phyloP scores from a whole-genome alignment of 1,139 yeast genomes.

The Kodamaea plutei region DNA sequence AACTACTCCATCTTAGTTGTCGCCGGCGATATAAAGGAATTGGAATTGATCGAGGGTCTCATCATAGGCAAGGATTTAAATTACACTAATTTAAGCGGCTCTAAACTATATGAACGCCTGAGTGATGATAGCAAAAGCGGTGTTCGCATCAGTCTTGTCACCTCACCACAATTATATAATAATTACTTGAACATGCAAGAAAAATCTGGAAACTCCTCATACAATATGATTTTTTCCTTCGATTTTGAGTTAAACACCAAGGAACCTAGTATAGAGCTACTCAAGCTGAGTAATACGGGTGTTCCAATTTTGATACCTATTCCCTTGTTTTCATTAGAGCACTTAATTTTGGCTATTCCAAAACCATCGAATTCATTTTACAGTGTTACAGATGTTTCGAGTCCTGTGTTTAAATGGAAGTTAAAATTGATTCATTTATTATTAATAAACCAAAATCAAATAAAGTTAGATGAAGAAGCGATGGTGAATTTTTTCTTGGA shows the following conservation, averaged over 20 bases:
- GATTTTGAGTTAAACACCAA: constrained; percentile 48
- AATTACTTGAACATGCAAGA: constrained; percentile 27
- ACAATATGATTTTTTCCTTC: constrained; percentile 54
- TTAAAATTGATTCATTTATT: constrained; percentile 28
- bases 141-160: constrained; percentile 30
- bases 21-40: constrained; percentile 59
- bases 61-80: constrained; percentile 56
- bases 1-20: constrained; percentile 44
- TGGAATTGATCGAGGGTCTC: constrained; percentile 67
- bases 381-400: constrained; percentile 17
- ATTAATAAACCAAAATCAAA: constrained; percentile 23
- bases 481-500: constrained; percentile 21
- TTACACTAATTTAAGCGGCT: constrained; percentile 59
- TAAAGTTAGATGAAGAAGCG: constrained; percentile 7
- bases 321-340: constrained; percentile 38
- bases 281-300: constrained; percentile 17
- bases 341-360: constrained; percentile 25
- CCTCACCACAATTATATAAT: constrained; percentile 38
- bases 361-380: constrained; percentile 21
- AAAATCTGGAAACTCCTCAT: constrained; percentile 20
- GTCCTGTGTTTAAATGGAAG: constrained; percentile 30
- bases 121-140: constrained; percentile 20
- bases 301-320: constrained; percentile 38
- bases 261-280: constrained; percentile 37
- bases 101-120: constrained; percentile 45